phyloP scores from a whole-genome alignment of 306 rosid genomes.

The Prunus persica region Prunus_persica_NCBIv2 NC_034014.1:19578501-19579000 shows the following conservation, averaged over 20 bases:
- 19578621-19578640: not conserved
- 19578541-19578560: slow-evolving; percentile 94
- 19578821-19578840: slow-evolving; percentile 12
- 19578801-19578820: not conserved
- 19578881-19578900: not conserved
- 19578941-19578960: slow-evolving; percentile 65
- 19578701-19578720: not conserved
- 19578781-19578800: not conserved
- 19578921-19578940: slow-evolving; percentile 25
- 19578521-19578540: slow-evolving; percentile 99
- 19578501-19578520: slow-evolving; percentile 98
- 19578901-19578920: not conserved
- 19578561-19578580: slow-evolving; percentile 92
- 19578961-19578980: slow-evolving; percentile 84
- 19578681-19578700: not conserved
- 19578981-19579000: slow-evolving; percentile 94
- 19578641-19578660: not conserved
- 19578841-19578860: not conserved
- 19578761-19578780: not conserved
- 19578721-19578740: not conserved
- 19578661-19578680: not conserved
- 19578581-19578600: slow-evolving; percentile 9
- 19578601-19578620: not conserved
- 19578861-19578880: no score
- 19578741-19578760: not conserved